These are phyloP conservation scores for Tulasnella sp. DNA, from an alignment of 768 basidiomycete species.

Conservation along the genomic window DNA sequence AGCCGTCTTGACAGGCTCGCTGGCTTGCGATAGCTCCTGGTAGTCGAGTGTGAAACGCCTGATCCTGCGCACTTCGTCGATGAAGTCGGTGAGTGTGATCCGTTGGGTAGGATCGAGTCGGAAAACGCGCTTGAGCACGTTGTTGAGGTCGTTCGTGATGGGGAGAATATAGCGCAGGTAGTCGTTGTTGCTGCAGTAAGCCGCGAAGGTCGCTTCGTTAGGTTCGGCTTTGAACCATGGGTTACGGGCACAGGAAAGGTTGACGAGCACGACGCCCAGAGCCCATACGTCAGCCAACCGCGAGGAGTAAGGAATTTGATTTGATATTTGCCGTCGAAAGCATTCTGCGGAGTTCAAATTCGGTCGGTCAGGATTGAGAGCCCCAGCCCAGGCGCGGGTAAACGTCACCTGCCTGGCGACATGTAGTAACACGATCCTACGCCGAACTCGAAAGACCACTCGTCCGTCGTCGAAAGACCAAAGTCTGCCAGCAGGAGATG, in stretches of 20 bases:
- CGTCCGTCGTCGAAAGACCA: constrained; percentile 25
- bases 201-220: constrained; percentile 26
- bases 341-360: constrained; percentile 25
- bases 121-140: constrained; percentile 26
- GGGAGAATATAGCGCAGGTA: constrained; percentile 29
- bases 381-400: neutral
- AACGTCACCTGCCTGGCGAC: constrained; percentile 21
- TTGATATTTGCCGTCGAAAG: constrained; percentile 41
- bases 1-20: neutral
- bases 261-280: constrained; percentile 89
- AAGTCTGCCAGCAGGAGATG: constrained; percentile 26
- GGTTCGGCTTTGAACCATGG: constrained; percentile 78
- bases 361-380: neutral
- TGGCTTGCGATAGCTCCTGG: neutral
- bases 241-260: constrained; percentile 87
- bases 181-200: constrained; percentile 24
- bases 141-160: constrained; percentile 25
- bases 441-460: constrained; percentile 23
- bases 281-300: constrained; percentile 93
- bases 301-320: constrained; percentile 65
- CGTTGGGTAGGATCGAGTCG: neutral
- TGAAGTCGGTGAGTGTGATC: constrained; percentile 5
- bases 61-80: neutral
- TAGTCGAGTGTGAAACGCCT: neutral
- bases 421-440: constrained; percentile 29